Evolutionary conservation across 331 rosid species (phyloP), one percentile per base, ranked within the genome.

Genomic region (Acacia concinna): DNA sequence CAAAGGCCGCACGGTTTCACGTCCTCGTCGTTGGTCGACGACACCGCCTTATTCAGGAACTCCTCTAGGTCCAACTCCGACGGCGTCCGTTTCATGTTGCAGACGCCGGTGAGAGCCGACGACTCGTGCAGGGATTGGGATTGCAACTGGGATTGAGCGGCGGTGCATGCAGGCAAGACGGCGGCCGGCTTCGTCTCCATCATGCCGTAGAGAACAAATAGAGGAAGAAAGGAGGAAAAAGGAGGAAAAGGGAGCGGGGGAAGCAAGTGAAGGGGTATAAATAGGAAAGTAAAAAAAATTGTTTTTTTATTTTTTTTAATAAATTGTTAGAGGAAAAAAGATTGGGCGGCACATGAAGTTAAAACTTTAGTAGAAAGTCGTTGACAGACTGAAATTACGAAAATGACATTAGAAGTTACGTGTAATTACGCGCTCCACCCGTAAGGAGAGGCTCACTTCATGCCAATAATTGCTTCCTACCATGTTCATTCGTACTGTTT

Each of bases 331-430:
- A 30, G 5, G 21, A 15, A 46, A 41, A 40, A 25, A 13, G 7
- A 25, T 2, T 84, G 91, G 90, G 74, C 91, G 90, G 90, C 93
- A 88, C 81, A 79, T 86, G 77, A 87, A 30, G 89, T 74, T 81
- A 83, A 86, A 83, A 78, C 69, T 23, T 51, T 2, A 73, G 46
- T 76, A 47, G 75, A 79, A 82, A 73, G 56, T 56, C 37, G 74
- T 73, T 37, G 40, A 3, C 38, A 20, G 51, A 5, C 0, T 76
- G 60, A 69, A 82, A 46, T 88, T 34, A 67, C 83, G 37, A 79
- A 81, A 76, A 8, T 86, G 63, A 78, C 89, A 86, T 56, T 5
- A 0, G 0, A 25, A 4, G 3, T 68, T 56, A 12, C 37, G 4
- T 12, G 4, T 20, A 78, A 81, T 83, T 82, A 76, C 82, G 71